Percentiles rank a stretch among this genome's conserved stretches.
phyloP scores from a whole-genome alignment of 2,329 filamentous ascomycete species.

The Epicoccum nigrum region DNA sequence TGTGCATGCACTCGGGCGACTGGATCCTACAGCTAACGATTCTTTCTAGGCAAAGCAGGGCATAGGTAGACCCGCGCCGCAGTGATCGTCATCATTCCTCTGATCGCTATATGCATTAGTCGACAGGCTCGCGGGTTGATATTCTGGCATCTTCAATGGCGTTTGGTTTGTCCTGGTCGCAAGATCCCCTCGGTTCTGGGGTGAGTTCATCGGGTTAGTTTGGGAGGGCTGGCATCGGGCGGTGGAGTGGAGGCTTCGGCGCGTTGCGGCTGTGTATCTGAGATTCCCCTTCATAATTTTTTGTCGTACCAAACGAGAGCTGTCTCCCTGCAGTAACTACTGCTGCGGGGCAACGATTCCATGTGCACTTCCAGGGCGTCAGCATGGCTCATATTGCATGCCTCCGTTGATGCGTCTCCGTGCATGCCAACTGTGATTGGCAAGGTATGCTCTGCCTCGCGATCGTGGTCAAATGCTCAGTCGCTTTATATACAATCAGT shows the following conservation, averaged over 20 bases:
- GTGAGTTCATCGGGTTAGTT: background rate
- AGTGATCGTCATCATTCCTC: constrained; percentile 3
- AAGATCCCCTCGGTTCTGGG: background rate
- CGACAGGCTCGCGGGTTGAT: background rate
- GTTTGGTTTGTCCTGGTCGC: constrained; percentile 6
- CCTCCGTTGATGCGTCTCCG: too few species aligned
- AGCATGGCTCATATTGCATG: too few species aligned
- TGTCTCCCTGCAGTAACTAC: too few species aligned
- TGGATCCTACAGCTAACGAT: constrained; percentile 10
- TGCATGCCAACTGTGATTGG: too few species aligned
- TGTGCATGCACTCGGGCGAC: too few species aligned
- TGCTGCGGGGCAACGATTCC: too few species aligned
- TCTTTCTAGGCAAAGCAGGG: constrained; percentile 46
- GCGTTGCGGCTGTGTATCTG: constrained; percentile 5
- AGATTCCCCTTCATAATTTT: constrained; percentile 13
- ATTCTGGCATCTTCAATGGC: constrained; percentile 9
- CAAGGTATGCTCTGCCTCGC: too few species aligned
- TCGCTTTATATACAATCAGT: too few species aligned
- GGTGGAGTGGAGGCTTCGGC: background rate
- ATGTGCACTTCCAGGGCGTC: too few species aligned
- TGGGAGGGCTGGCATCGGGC: constrained; percentile 6
- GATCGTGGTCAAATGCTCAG: too few species aligned
- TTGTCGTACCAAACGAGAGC: too few species aligned
- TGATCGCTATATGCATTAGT: background rate
- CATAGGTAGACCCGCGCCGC: constrained; percentile 40